phyloP scores from a whole-genome alignment of 2,329 filamentous ascomycete genomes.

The Colletotrichum kahawae region DNA sequence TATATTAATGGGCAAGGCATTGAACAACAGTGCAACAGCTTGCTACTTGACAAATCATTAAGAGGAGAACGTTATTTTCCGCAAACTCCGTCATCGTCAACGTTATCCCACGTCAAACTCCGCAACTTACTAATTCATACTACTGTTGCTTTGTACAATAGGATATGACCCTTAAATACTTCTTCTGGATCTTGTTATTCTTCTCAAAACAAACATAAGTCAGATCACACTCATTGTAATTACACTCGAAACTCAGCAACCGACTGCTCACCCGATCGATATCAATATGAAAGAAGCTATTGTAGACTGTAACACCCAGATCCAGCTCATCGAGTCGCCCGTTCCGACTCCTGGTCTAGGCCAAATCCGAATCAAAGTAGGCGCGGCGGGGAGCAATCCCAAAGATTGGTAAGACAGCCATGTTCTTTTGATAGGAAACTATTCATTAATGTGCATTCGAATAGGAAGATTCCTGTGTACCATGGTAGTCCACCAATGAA shows the following conservation, averaged over 20 bases:
- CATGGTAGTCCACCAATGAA: slow-evolving; percentile 7
- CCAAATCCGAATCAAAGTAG: neutral
- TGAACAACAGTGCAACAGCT: neutral
- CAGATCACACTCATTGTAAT: neutral
- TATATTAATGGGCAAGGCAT: neutral
- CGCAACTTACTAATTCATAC: neutral
- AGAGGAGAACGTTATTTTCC: neutral
- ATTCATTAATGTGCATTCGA: neutral
- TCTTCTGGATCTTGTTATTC: neutral
- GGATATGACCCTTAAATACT: neutral
- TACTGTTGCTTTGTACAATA: neutral
- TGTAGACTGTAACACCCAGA: neutral
- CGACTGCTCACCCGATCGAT: neutral
- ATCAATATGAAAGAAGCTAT: neutral
- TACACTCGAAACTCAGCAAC: rapidly evolving
- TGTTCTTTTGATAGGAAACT: neutral
- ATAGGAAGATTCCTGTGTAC: neutral
- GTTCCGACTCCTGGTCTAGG: neutral
- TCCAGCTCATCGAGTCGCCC: neutral
- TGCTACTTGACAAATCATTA: neutral
- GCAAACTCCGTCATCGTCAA: neutral
- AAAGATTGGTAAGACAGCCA: neutral
- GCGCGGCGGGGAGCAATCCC: neutral
- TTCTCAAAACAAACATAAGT: neutral
- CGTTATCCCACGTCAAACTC: neutral